Evolutionary conservation across 768 basidiomycete genomes (phyloP).

Genomic region (Fomitopsis serialis): DNA sequence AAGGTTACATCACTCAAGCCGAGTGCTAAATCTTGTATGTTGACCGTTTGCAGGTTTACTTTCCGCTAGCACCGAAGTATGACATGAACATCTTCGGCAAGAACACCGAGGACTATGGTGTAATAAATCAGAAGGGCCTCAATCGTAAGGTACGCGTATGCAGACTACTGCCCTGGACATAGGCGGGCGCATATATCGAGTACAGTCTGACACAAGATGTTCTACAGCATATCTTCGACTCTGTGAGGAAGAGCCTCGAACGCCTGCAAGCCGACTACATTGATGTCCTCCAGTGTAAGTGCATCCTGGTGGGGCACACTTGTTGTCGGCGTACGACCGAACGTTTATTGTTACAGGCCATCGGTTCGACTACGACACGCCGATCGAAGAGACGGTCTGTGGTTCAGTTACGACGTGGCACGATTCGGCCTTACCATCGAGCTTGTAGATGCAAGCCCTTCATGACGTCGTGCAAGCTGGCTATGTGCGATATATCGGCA

Average conservation of each 20-base stretch:
- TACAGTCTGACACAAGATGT: neutral
- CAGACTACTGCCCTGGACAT: no score
- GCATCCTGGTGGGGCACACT: neutral
- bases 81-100: neutral
- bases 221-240: conserved; percentile 60
- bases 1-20: conserved; percentile 22
- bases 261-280: conserved; percentile 47
- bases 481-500: conserved; percentile 33
- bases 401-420: no score
- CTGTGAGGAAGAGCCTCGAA: conserved; percentile 42
- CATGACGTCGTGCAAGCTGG: conserved; percentile 39
- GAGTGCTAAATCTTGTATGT: neutral
- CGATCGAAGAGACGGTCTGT: conserved; percentile 32
- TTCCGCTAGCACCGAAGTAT: neutral
- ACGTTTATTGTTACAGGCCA: conserved; percentile 17
- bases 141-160: conserved; percentile 32
- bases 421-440: neutral
- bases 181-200: no score
- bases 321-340: neutral
- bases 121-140: conserved; percentile 30
- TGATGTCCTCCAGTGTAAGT: conserved; percentile 48
- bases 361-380: conserved; percentile 35
- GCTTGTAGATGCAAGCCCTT: conserved; percentile 32
- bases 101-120: conserved; percentile 9
- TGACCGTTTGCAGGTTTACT: conserved; percentile 3